These are phyloP conservation scores for Nidula niveotomentosa DNA, from an alignment of 1,284 basidiomycete species.

Conservation along the genomic window DNA sequence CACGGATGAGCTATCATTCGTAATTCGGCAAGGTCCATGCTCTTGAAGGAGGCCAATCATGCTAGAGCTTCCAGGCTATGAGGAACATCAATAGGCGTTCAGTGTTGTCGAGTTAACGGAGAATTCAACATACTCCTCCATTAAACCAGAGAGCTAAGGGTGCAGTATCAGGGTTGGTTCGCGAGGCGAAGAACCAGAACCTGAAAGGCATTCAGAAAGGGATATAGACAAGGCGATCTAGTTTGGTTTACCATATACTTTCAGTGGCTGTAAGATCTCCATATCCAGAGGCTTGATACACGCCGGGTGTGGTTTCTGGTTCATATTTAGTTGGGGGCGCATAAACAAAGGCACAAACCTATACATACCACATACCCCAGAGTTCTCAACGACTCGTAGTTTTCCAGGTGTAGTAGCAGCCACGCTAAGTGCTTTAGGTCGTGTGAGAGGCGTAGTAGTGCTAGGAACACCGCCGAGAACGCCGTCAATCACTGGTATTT, in stretches of 20 bases:
- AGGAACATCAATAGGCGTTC: not conserved
- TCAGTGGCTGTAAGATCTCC: conserved; percentile 50
- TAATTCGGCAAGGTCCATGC: conserved; percentile 62
- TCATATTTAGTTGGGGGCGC: not conserved
- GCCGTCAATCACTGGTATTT: conserved; percentile 27
- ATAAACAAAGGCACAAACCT: not conserved
- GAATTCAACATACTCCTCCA: conserved; percentile 46
- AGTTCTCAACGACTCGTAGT: conserved; percentile 52
- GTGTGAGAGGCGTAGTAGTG: conserved; percentile 6
- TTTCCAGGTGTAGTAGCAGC: conserved; percentile 43
- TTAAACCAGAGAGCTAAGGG: conserved; percentile 67
- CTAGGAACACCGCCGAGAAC: conserved; percentile 42
- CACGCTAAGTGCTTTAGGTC: conserved; percentile 10
- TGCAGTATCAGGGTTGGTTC: conserved; percentile 53
- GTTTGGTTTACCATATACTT: conserved; percentile 49
- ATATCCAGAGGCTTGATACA: conserved; percentile 62
- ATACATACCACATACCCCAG: conserved; percentile 46
- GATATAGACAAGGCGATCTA: not conserved
- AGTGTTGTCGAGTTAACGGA: not conserved
- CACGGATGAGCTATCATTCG: conserved; percentile 51
- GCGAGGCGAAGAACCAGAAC: conserved; percentile 72
- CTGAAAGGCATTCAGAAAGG: conserved; percentile 20
- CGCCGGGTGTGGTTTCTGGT: conserved; percentile 53
- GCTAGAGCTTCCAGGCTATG: conserved; percentile 59
- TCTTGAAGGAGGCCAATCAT: conserved; percentile 73